These are phyloP conservation scores for Rhynchospora breviuscula DNA, from an alignment of 176 grass and related monocot genomes.

Conservation along the genomic window DNA sequence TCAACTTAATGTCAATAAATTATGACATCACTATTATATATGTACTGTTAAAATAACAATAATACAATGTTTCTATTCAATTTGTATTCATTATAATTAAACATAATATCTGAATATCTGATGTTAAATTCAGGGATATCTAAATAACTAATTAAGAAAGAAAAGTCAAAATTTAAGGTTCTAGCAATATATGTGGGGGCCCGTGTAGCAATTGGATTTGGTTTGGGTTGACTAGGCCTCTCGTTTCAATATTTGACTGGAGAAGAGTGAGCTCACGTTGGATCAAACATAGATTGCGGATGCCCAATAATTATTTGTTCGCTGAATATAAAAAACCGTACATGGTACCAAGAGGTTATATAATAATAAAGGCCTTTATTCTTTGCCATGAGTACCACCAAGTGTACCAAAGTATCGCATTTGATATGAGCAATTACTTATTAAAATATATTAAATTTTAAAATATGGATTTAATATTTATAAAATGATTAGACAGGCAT, in stretches of 20 bases:
- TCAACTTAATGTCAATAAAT: not conserved
- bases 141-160: not conserved
- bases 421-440: not conserved
- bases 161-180: not conserved
- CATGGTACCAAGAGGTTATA: constrained; percentile 21
- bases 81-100: not conserved
- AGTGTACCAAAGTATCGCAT: not conserved
- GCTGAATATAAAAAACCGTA: constrained; percentile 21
- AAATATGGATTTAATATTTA: not conserved
- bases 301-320: constrained; percentile 17
- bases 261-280: not conserved
- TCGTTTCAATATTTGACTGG: constrained; percentile 1
- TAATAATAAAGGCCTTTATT: not conserved
- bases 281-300: constrained; percentile 27
- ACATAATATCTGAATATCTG: no score
- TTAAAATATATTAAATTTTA: not conserved
- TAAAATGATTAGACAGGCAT: not conserved
- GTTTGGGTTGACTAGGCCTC: not conserved
- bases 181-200: not conserved
- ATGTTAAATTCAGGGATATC: not conserved
- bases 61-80: not conserved
- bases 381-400: not conserved
- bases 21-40: not conserved
- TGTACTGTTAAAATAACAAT: not conserved
- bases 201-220: not conserved